Conservation (phyloP, 2,329 filamentous ascomycete genomes). For the Neocucurbitaria cava region DNA sequence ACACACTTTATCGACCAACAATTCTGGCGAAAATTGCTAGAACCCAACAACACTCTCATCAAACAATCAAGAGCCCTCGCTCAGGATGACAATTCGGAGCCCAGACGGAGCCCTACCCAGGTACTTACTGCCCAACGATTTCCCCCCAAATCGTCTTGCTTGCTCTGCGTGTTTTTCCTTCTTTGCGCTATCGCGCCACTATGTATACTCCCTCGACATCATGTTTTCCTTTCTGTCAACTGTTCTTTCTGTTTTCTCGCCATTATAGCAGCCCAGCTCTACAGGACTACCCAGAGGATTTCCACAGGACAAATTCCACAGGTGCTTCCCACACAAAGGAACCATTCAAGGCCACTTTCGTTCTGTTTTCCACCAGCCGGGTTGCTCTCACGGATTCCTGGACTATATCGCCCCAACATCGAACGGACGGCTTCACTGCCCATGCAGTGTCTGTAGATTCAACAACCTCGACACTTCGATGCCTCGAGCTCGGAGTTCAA, state of each 20-base stretch:
- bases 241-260: conserved; percentile 34
- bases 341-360: conserved; percentile 25
- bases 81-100: conserved; percentile 54
- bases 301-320: conserved; percentile 26
- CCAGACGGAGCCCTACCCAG: conserved; percentile 50
- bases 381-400: conserved; percentile 9
- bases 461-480: conserved; percentile 29
- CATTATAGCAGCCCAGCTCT: conserved; percentile 39
- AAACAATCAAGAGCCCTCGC: conserved; percentile 46
- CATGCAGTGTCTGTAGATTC: conserved; percentile 38
- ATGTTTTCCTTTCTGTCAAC: conserved; percentile 37
- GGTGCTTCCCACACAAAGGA: conserved; percentile 26
- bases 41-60: conserved; percentile 19
- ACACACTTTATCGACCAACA: conserved; percentile 9
- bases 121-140: conserved; percentile 53
- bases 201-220: conserved; percentile 33
- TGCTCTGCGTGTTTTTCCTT: conserved; percentile 26
- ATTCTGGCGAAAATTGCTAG: conserved; percentile 25
- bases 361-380: conserved; percentile 20
- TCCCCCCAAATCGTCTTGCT: conserved; percentile 34
- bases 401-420: conserved; percentile 4
- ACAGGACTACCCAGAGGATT: conserved; percentile 29
- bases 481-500: conserved; percentile 35
- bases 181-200: conserved; percentile 17
- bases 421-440: conserved; percentile 26